These are phyloP conservation scores for Fusarium poae DNA, from an alignment of 2,329 filamentous ascomycete species.

Conservation along the genomic window DNA sequence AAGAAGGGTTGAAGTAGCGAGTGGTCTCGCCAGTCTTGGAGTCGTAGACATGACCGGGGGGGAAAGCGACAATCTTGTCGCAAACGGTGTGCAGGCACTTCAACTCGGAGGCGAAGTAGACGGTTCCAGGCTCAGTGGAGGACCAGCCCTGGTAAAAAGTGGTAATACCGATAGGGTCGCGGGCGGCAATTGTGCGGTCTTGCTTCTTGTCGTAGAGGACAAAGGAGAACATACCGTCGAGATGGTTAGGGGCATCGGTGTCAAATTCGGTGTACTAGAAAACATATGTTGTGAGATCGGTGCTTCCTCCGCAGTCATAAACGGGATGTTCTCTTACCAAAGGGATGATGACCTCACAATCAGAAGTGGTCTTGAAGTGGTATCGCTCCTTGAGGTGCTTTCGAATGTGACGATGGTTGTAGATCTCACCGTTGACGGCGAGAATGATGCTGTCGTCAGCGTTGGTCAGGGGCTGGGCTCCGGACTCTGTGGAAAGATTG, in stretches of 20 bases:
- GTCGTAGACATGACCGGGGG: constrained; percentile 95
- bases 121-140: constrained; percentile 82
- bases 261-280: constrained; percentile 89
- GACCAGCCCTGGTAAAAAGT: constrained; percentile 97
- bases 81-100: constrained; percentile 94
- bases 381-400: constrained; percentile 87
- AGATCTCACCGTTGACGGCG: constrained; percentile 99
- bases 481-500: constrained; percentile 74
- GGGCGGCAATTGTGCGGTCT: constrained; percentile 91
- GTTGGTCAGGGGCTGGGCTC: constrained; percentile 95
- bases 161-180: constrained; percentile 96
- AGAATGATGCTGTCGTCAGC: constrained; percentile 88
- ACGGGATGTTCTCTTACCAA: constrained; percentile 68
- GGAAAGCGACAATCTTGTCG: constrained; percentile 94
- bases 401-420: constrained; percentile 96
- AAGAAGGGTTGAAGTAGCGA: constrained; percentile 90
- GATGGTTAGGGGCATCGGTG: constrained; percentile 89
- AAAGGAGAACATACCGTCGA: constrained; percentile 99
- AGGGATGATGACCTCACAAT: constrained; percentile 99
- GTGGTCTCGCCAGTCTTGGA: constrained; percentile 88
- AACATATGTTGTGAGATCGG: constrained; percentile 29
- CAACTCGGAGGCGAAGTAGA: constrained; percentile 97
- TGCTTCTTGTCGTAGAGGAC: constrained; percentile 96
- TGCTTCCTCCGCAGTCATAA: neutral
- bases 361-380: constrained; percentile 98